phyloP scores from a whole-genome alignment of 2,329 filamentous ascomycete genomes.

The Scytalidium lignicola region DNA sequence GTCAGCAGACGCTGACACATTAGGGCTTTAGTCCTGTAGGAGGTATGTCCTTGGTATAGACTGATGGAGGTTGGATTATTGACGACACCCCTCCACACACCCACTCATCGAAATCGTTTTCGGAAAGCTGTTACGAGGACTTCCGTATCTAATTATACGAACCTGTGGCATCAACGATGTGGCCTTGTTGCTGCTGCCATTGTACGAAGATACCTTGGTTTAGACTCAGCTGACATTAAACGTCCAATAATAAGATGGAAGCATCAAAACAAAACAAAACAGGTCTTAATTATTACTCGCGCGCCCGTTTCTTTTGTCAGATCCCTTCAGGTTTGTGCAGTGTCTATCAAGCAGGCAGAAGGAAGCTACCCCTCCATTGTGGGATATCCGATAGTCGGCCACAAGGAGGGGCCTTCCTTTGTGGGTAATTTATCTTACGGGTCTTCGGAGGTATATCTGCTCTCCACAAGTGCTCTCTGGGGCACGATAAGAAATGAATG shows the following conservation, averaged over 20 bases:
- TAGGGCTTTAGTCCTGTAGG: slow-evolving; percentile 20
- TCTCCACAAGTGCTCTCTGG: neutral
- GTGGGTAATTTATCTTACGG: neutral
- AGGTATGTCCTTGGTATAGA: slow-evolving; percentile 21
- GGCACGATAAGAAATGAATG: neutral
- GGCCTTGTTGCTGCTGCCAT: too few species aligned
- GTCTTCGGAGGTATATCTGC: neutral
- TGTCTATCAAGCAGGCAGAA: too few species aligned
- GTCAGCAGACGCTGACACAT: slow-evolving; percentile 6
- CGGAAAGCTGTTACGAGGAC: too few species aligned
- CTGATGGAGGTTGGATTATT: too few species aligned
- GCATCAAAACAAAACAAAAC: neutral
- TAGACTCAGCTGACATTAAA: neutral
- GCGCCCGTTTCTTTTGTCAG: neutral
- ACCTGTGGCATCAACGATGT: too few species aligned
- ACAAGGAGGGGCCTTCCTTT: neutral
- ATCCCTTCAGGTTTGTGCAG: neutral
- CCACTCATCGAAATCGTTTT: too few species aligned
- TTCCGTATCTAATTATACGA: too few species aligned
- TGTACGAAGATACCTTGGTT: neutral
- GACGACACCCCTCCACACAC: too few species aligned
- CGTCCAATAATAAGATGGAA: neutral
- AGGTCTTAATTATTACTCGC: neutral
- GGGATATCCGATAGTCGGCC: neutral
- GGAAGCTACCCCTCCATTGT: neutral